These are phyloP conservation scores for Tulasnella sp. DNA, from an alignment of 768 basidiomycete genomes.

Conservation along the genomic window DNA sequence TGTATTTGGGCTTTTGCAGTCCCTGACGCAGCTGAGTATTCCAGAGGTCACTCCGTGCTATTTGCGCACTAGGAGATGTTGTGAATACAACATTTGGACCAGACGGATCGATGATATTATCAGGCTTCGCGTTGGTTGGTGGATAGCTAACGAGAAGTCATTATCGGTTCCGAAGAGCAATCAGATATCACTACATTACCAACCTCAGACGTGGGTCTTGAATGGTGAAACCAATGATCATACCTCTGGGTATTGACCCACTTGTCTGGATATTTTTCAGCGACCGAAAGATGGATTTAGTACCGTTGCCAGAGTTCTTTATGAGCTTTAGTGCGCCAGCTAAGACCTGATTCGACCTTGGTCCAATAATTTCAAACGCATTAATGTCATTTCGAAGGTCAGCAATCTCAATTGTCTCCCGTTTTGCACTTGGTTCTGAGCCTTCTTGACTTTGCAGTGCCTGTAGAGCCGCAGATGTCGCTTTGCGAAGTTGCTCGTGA, in stretches of 20 bases:
- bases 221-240: constrained; percentile 65
- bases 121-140: constrained; percentile 53
- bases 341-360: constrained; percentile 59
- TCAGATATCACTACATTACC: constrained; percentile 23
- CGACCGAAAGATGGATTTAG: constrained; percentile 50
- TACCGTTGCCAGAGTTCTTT: constrained; percentile 13
- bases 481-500: too few relatives aligned
- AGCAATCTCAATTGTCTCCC: constrained; percentile 41
- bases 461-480: constrained; percentile 40
- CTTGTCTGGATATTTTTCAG: constrained; percentile 50
- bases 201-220: constrained; percentile 81
- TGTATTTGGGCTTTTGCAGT: constrained; percentile 51
- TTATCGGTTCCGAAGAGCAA: background rate
- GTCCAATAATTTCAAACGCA: constrained; percentile 83
- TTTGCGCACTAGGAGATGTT: constrained; percentile 41
- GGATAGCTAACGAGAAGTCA: constrained; percentile 48
- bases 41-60: constrained; percentile 67
- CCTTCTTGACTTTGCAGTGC: constrained; percentile 34
- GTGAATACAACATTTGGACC: constrained; percentile 22
- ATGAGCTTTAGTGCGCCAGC: constrained; percentile 29
- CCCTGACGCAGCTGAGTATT: constrained; percentile 39
- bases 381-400: constrained; percentile 62
- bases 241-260: constrained; percentile 55
- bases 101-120: constrained; percentile 22
- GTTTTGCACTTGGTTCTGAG: constrained; percentile 20